Conservation (phyloP, 1,139 yeast genomes). For the Debaryomyces udenii region DNA sequence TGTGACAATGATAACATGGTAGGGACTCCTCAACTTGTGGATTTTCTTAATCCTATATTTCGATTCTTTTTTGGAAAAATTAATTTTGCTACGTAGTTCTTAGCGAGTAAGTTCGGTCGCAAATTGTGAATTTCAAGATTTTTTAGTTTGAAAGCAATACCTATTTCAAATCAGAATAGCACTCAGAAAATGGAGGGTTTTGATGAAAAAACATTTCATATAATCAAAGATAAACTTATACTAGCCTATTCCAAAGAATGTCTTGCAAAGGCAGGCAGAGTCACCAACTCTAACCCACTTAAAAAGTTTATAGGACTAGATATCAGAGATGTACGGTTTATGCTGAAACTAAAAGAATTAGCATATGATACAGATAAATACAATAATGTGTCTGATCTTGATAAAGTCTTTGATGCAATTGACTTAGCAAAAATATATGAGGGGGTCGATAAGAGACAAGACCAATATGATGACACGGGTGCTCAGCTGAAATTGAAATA, state of each 20-base stretch:
- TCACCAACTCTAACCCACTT: slow-evolving; percentile 4
- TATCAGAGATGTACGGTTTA: slow-evolving; percentile 16
- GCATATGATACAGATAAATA: slow-evolving; percentile 16
- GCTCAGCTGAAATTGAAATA: slow-evolving; percentile 36
- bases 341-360: slow-evolving; percentile 14
- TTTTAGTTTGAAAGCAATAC: too few relatives aligned
- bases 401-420: slow-evolving; percentile 35
- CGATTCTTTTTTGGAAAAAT: too few relatives aligned
- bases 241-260: slow-evolving; percentile 7
- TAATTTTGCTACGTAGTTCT: too few relatives aligned
- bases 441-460: slow-evolving; percentile 37
- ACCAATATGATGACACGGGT: slow-evolving; percentile 12
- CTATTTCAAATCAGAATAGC: too few relatives aligned
- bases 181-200: too few relatives aligned
- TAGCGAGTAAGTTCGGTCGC: too few relatives aligned
- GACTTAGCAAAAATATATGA: slow-evolving; percentile 40
- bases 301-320: slow-evolving; percentile 5
- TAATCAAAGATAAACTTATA: slow-evolving; percentile 2
- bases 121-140: too few relatives aligned
- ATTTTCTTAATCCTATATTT: too few relatives aligned
- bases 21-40: too few relatives aligned
- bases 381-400: slow-evolving; percentile 18
- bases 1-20: too few relatives aligned
- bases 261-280: slow-evolving; percentile 3
- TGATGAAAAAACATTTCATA: too few relatives aligned